phyloP scores from a whole-genome alignment of 371 early-diverging fungal genomes.

The Actinomortierella wolfii region DNA sequence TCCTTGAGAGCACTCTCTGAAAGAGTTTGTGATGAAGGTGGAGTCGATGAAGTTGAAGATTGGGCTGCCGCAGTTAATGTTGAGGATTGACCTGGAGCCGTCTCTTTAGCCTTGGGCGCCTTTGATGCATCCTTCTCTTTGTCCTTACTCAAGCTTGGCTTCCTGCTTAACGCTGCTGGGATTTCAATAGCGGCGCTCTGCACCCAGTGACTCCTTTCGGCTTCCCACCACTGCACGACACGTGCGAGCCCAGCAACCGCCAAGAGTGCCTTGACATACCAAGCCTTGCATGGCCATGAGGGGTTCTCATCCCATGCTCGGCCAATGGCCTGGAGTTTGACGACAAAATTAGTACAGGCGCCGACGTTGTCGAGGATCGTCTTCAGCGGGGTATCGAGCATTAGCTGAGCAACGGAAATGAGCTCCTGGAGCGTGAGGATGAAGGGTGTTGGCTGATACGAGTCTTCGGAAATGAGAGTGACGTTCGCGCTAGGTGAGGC shows the following conservation, averaged over 20 bases:
- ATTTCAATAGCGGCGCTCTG: constrained; percentile 28
- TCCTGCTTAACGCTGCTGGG: neutral
- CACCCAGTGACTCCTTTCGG: constrained; percentile 51
- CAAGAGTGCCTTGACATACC: constrained; percentile 58
- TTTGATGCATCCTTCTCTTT: neutral
- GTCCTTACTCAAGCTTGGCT: neutral
- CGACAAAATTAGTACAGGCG: constrained; percentile 58
- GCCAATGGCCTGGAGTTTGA: constrained; percentile 55
- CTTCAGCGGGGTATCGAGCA: constrained; percentile 61
- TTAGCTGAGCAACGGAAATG: constrained; percentile 58
- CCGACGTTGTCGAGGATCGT: constrained; percentile 56
- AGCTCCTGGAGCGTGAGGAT: constrained; percentile 63
- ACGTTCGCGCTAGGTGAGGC: constrained; percentile 49
- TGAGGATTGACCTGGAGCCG: neutral
- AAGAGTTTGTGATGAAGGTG: too few relatives aligned
- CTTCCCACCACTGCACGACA: constrained; percentile 69
- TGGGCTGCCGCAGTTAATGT: too few relatives aligned
- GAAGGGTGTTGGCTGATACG: constrained; percentile 63
- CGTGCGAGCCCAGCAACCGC: constrained; percentile 63
- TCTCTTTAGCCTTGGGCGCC: constrained; percentile 7
- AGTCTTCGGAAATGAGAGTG: constrained; percentile 59
- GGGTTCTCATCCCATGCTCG: constrained; percentile 56
- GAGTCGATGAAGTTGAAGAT: too few relatives aligned
- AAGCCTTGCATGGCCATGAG: constrained; percentile 63
- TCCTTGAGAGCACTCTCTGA: too few relatives aligned